Conservation (phyloP, 495 filamentous ascomycete species). For the Margaritispora aquatica region DNA sequence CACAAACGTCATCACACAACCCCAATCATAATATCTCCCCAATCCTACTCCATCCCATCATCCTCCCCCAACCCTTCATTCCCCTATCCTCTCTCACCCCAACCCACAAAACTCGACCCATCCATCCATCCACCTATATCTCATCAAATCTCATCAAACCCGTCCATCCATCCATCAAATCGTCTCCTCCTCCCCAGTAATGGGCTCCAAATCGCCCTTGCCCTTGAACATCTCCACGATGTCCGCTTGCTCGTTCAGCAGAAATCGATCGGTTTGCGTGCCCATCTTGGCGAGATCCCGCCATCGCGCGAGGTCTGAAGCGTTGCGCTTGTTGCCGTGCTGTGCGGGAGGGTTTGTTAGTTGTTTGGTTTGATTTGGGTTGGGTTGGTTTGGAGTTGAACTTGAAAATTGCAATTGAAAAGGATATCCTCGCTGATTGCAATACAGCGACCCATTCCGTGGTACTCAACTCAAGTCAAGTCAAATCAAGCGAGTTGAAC, state of each 20-base stretch:
- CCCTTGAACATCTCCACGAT: conserved; percentile 33
- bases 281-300: conserved; percentile 29
- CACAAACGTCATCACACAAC: too few relatives aligned
- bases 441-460: too few relatives aligned
- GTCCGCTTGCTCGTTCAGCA: conserved; percentile 36
- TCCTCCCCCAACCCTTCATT: neutral
- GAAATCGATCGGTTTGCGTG: conserved; percentile 28
- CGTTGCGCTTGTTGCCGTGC: conserved; percentile 32
- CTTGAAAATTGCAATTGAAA: neutral
- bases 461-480: too few relatives aligned
- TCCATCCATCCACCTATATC: conserved; percentile 11
- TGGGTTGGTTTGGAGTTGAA: neutral
- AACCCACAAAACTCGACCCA: neutral
- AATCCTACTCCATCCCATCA: neutral
- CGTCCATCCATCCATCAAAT: too few relatives aligned
- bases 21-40: too few relatives aligned
- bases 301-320: conserved; percentile 30
- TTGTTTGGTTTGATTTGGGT: neutral
- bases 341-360: neutral
- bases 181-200: conserved; percentile 31
- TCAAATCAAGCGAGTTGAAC: too few relatives aligned
- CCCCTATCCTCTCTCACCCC: too few relatives aligned
- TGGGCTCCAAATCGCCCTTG: conserved; percentile 28
- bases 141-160: conserved; percentile 8
- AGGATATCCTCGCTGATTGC: too few relatives aligned